These are phyloP conservation scores for Chlorella sp. DNA, from an alignment of 139 green algal genomes.

Conservation along the genomic window DNA sequence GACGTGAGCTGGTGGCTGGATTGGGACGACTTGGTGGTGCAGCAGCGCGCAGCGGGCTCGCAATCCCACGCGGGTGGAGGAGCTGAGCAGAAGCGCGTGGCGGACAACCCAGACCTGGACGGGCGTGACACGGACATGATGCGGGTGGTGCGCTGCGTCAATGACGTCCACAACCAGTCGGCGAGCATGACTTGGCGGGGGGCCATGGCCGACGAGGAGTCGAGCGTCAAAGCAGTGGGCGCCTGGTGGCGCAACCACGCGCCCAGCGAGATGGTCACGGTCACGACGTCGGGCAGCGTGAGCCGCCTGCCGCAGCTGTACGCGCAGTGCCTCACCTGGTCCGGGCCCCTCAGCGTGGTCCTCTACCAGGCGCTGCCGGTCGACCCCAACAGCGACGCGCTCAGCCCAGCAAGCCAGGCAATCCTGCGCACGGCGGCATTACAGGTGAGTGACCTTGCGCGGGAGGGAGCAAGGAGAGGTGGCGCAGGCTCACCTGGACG, in stretches of 20 bases:
- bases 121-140: neutral
- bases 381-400: neutral
- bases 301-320: slow-evolving; percentile 11
- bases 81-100: no score
- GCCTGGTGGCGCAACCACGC: neutral
- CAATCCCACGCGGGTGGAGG: no score
- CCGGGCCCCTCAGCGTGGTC: slow-evolving; percentile 3
- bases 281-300: neutral
- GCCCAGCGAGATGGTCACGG: neutral
- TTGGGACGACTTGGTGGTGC: neutral
- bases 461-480: no score
- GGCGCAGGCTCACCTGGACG: no score
- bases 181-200: neutral
- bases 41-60: no score
- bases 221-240: neutral
- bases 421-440: neutral
- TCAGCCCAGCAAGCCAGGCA: neutral
- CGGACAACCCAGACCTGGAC: neutral
- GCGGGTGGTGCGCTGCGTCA: neutral
- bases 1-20: neutral
- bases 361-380: neutral
- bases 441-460: no score
- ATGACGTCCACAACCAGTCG: neutral
- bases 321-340: slow-evolving; percentile 13
- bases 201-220: neutral